Evolutionary conservation across 2,329 filamentous ascomycete genomes (phyloP).

Genomic region (Neonectria neomacrospora): DNA sequence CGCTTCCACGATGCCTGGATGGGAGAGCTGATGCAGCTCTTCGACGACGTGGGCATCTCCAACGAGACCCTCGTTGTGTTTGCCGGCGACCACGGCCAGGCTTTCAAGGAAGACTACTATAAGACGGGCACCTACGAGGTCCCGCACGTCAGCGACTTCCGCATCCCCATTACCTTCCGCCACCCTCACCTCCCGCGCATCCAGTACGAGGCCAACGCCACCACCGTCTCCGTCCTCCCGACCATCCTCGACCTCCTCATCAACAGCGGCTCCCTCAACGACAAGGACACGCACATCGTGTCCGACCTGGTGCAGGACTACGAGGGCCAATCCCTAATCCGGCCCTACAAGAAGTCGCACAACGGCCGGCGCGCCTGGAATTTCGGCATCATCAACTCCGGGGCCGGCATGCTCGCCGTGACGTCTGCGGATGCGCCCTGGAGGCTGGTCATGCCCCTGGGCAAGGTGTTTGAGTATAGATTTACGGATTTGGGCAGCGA

Average conservation of each 20-base stretch:
- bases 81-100: conserved; percentile 50
- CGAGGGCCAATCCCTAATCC: conserved; percentile 51
- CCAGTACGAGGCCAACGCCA: conserved; percentile 47
- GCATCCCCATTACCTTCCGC: conserved; percentile 48
- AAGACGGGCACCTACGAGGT: conserved; percentile 49
- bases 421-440: conserved; percentile 47
- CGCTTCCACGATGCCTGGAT: conserved; percentile 50
- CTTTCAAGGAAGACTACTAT: conserved; percentile 48
- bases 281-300: conserved; percentile 40
- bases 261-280: conserved; percentile 47
- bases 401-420: conserved; percentile 48
- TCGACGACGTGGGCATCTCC: conserved; percentile 48
- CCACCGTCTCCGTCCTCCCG: conserved; percentile 49
- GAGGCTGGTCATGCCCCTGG: conserved; percentile 48
- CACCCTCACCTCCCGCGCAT: conserved; percentile 48
- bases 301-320: conserved; percentile 47
- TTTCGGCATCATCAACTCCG: conserved; percentile 51
- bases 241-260: conserved; percentile 50
- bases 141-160: conserved; percentile 47
- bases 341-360: conserved; percentile 40
- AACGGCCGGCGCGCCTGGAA: conserved; percentile 48
- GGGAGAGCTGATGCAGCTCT: conserved; percentile 45
- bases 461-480: conserved; percentile 47
- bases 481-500: conserved; percentile 47
- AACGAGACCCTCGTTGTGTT: conserved; percentile 51